A percentile compares a stretch with the other conserved stretches of the same genome.
Evolutionary conservation across 1,284 basidiomycete genomes (phyloP).

Genomic region (Hypsizygus ulmarius): DNA sequence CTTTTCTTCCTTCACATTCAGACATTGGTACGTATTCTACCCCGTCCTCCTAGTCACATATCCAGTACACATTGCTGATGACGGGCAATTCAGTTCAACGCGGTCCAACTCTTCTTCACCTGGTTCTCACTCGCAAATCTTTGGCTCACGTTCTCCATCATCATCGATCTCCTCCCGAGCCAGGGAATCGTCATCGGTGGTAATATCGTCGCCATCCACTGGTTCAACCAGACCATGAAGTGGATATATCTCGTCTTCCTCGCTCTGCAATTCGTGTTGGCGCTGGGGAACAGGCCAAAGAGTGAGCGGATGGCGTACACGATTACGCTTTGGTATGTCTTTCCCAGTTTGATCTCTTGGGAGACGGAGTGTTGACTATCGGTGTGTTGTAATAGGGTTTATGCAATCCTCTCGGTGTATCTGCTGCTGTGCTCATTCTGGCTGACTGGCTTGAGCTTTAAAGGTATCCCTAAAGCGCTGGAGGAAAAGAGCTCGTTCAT

Average conservation of each 20-base stretch:
- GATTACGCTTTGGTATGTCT: slow-evolving; percentile 59
- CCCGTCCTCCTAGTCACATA: not conserved
- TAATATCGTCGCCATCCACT: slow-evolving; percentile 58
- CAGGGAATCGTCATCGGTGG: slow-evolving; percentile 56
- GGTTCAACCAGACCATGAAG: slow-evolving; percentile 70
- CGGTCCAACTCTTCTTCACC: slow-evolving; percentile 79
- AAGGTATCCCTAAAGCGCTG: slow-evolving; percentile 44
- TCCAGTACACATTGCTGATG: not conserved
- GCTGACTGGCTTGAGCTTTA: slow-evolving; percentile 66
- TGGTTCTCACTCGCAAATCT: slow-evolving; percentile 91
- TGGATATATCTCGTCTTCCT: slow-evolving; percentile 79
- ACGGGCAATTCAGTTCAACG: slow-evolving; percentile 56
- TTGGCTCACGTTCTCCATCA: slow-evolving; percentile 86
- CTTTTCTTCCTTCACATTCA: slow-evolving; percentile 97
- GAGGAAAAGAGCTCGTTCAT: slow-evolving; percentile 35
- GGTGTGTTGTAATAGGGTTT: slow-evolving; percentile 46
- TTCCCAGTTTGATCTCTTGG: not conserved
- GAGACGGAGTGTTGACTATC: not conserved
- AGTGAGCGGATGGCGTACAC: slow-evolving; percentile 76
- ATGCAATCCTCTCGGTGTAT: slow-evolving; percentile 64
- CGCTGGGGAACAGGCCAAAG: slow-evolving; percentile 85
- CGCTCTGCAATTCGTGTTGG: slow-evolving; percentile 76
- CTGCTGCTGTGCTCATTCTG: slow-evolving; percentile 72
- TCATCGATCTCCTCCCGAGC: slow-evolving; percentile 74
- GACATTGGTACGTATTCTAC: slow-evolving; percentile 60